Evolutionary conservation across 2,329 filamentous ascomycete species (phyloP).

Genomic region (Fonsecaea pugnacius): DNA sequence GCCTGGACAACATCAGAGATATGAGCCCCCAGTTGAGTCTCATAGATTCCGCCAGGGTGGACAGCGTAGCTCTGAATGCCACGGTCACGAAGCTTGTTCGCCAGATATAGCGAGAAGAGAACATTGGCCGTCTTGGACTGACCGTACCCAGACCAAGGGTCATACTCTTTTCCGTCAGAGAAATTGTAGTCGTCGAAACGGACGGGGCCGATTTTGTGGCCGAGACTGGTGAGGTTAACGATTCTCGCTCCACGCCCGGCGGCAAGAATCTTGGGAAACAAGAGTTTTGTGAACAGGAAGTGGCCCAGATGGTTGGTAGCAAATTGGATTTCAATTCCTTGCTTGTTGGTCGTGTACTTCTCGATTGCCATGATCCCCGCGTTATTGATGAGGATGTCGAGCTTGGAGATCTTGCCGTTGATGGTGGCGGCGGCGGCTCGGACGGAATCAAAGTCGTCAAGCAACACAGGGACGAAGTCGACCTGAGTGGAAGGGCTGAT

Average conservation of each 20-base stretch:
- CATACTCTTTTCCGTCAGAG: slow-evolving; percentile 38
- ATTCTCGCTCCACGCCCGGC: slow-evolving; percentile 39
- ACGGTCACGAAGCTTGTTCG: slow-evolving; percentile 35
- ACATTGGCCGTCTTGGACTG: slow-evolving; percentile 55
- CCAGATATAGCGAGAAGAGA: slow-evolving; percentile 46
- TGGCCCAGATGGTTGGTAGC: slow-evolving; percentile 45
- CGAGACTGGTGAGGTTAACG: slow-evolving; percentile 53
- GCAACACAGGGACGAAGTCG: slow-evolving; percentile 32
- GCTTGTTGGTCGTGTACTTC: slow-evolving; percentile 36
- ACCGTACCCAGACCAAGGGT: slow-evolving; percentile 50
- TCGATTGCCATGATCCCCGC: slow-evolving; percentile 42
- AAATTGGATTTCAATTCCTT: slow-evolving; percentile 43
- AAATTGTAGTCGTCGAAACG: slow-evolving; percentile 41
- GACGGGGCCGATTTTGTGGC: slow-evolving; percentile 48
- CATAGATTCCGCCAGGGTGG: slow-evolving; percentile 45
- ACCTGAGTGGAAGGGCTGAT: slow-evolving; percentile 30
- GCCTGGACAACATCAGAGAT: slow-evolving; percentile 13
- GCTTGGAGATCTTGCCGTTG: slow-evolving; percentile 30
- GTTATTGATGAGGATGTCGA: slow-evolving; percentile 44
- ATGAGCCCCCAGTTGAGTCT: slow-evolving; percentile 20
- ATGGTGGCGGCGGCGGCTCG: slow-evolving; percentile 38
- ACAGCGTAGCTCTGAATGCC: slow-evolving; percentile 48
- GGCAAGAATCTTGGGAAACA: slow-evolving; percentile 38
- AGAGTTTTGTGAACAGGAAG: slow-evolving; percentile 43
- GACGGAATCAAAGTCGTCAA: slow-evolving; percentile 35